Evolutionary conservation across 495 filamentous ascomycete species (phyloP).

Genomic region (Penicillium arizonense): DNA sequence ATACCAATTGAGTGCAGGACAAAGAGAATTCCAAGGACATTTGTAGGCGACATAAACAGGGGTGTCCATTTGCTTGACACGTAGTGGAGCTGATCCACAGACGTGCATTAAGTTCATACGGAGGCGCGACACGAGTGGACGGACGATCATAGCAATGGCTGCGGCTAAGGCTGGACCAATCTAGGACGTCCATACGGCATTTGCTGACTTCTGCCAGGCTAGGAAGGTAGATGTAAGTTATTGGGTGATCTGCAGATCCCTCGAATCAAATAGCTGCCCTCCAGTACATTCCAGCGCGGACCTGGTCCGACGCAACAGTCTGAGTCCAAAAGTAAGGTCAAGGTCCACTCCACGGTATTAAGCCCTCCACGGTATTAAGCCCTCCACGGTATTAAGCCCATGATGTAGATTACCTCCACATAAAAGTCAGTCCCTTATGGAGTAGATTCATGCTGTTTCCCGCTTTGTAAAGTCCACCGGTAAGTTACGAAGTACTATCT

Average conservation of each 20-base stretch:
- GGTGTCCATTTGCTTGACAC: slow-evolving; percentile 1
- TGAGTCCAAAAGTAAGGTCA: too few relatives aligned
- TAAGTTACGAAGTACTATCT: background rate
- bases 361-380: too few relatives aligned
- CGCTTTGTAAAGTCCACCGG: too few relatives aligned
- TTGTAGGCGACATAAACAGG: slow-evolving; percentile 1
- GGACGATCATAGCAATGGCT: slow-evolving; percentile 9
- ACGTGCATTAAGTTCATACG: slow-evolving; percentile 5
- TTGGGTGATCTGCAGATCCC: background rate
- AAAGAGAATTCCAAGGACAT: background rate
- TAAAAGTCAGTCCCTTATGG: background rate
- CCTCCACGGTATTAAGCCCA: background rate
- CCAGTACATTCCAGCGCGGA: background rate
- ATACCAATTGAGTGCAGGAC: too few relatives aligned
- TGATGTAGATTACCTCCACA: background rate
- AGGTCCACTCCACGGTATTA: too few relatives aligned
- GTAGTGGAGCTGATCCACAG: slow-evolving; percentile 7
- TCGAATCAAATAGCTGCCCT: background rate
- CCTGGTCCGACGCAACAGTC: background rate
- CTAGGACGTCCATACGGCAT: background rate
- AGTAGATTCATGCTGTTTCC: too few relatives aligned
- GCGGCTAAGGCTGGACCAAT: background rate
- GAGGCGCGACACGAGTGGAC: background rate
- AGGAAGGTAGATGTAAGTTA: background rate
- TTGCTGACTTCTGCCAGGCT: background rate